phyloP scores from a whole-genome alignment of 345 rosid species.

The Pistacia integerrima region DNA sequence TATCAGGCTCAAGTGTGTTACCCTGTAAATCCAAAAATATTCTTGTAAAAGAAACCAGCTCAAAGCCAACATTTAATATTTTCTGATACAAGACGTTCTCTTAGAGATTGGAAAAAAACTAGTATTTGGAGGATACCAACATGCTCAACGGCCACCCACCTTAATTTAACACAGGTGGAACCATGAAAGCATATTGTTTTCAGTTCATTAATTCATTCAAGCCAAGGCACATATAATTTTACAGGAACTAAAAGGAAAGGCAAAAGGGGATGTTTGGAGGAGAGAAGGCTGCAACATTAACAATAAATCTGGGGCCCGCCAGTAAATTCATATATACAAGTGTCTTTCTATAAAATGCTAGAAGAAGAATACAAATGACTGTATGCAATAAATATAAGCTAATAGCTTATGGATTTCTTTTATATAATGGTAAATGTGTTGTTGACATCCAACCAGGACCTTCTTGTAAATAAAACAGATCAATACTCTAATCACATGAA shows the following conservation, averaged over 20 bases:
- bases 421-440: neutral
- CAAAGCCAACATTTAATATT: neutral
- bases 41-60: neutral
- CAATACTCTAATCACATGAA: neutral
- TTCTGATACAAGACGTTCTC: neutral
- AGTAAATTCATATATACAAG: neutral
- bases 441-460: neutral
- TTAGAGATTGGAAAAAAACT: neutral
- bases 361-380: neutral
- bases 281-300: neutral
- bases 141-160: neutral
- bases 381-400: neutral
- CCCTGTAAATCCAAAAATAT: neutral
- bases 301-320: neutral
- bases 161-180: neutral
- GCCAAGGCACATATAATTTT: neutral
- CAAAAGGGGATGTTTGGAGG: neutral
- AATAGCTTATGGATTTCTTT: neutral
- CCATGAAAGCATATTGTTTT: constrained; percentile 1
- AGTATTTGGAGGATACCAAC: neutral
- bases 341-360: neutral
- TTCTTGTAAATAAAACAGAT: neutral
- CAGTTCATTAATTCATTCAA: constrained; percentile 8
- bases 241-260: neutral
- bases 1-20: neutral